phyloP scores from a whole-genome alignment of 2,329 filamentous ascomycete genomes.

The Thelonectria olida region DNA sequence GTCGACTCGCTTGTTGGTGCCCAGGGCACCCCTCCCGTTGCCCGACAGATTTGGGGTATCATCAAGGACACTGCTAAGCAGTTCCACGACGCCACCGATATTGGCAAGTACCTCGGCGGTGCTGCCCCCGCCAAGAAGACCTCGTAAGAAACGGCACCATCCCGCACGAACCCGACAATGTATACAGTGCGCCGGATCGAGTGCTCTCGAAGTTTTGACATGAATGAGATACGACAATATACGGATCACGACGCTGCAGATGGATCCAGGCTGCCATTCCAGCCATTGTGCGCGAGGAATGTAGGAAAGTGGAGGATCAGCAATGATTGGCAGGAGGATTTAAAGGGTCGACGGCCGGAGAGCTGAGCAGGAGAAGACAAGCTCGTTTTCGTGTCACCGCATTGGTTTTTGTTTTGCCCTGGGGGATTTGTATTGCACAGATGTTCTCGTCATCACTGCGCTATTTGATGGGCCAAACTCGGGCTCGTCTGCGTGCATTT shows the following conservation, averaged over 20 bases:
- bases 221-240: constrained; percentile 28
- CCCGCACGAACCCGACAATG: constrained; percentile 7
- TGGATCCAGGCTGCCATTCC: constrained; percentile 26
- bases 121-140: constrained; percentile 61
- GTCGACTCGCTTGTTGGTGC: constrained; percentile 85
- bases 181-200: constrained; percentile 14
- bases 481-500: constrained; percentile 26
- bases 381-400: constrained; percentile 16
- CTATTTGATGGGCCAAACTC: constrained; percentile 27
- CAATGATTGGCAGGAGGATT: constrained; percentile 12
- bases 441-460: constrained; percentile 25
- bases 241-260: constrained; percentile 31
- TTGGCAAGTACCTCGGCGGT: constrained; percentile 75
- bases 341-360: neutral
- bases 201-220: constrained; percentile 1
- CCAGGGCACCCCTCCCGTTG: constrained; percentile 84
- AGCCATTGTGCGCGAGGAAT: constrained; percentile 13
- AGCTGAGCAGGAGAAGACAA: constrained; percentile 14
- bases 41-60: constrained; percentile 81
- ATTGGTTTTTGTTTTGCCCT: constrained; percentile 23
- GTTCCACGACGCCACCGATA: constrained; percentile 81
- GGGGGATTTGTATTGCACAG: constrained; percentile 27
- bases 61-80: constrained; percentile 79
- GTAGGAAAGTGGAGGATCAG: constrained; percentile 13
- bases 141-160: constrained; percentile 43